Evolutionary conservation across 441 rosid species (phyloP).

Genomic region (Erysimum cheiri): DNA sequence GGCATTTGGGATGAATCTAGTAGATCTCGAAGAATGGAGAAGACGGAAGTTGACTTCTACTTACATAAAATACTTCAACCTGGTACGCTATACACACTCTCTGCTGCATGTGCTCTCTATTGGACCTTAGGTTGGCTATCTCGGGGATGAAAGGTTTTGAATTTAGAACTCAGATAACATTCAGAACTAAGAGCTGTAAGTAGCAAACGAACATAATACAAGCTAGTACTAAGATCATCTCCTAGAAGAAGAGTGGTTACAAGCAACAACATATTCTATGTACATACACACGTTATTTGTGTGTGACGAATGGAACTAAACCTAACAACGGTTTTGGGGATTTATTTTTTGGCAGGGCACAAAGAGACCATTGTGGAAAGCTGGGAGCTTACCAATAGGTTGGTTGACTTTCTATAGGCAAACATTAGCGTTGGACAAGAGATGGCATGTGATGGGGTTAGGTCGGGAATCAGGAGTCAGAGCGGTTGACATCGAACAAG

Average conservation of each 20-base stretch:
- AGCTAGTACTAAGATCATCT: slow-evolving; percentile 13
- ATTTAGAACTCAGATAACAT: not conserved
- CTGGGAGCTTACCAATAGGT: slow-evolving; percentile 84
- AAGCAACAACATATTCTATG: not conserved
- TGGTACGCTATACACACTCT: slow-evolving; percentile 55
- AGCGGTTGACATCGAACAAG: slow-evolving; percentile 55
- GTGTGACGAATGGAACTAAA: not conserved
- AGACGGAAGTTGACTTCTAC: slow-evolving; percentile 66
- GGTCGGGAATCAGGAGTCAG: slow-evolving; percentile 65
- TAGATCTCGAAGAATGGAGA: slow-evolving; percentile 86
- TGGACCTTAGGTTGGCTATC: slow-evolving; percentile 4
- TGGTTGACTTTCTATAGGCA: slow-evolving; percentile 77
- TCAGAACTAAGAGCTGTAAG: not conserved
- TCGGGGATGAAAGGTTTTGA: slow-evolving; percentile 14
- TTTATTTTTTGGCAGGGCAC: slow-evolving; percentile 60
- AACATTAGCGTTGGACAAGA: slow-evolving; percentile 65
- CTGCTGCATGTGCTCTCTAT: slow-evolving; percentile 13
- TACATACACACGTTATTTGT: not conserved
- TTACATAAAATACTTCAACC: slow-evolving; percentile 63
- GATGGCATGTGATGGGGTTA: slow-evolving; percentile 78
- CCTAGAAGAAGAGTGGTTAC: slow-evolving; percentile 18
- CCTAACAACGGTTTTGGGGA: not conserved
- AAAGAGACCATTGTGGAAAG: slow-evolving; percentile 68
- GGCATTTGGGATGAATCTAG: slow-evolving; percentile 94
- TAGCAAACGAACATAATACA: slow-evolving; percentile 23